Base-by-base conservation (phyloP, 2,329 filamentous ascomycete genomes). In the Leptographium flavum region DNA sequence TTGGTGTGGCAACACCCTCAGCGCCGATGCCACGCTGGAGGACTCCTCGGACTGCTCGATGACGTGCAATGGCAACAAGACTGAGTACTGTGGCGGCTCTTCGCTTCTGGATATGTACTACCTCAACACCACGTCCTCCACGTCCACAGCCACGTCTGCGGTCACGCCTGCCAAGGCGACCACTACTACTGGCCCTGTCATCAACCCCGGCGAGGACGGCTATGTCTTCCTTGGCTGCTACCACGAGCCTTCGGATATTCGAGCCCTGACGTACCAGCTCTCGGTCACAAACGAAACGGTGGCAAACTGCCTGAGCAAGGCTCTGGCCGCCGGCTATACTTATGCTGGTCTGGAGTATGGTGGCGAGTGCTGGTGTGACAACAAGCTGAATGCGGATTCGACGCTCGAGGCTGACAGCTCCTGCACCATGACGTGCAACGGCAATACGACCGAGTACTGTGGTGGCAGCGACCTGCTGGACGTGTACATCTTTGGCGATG, bases 331-430 rank as follows among this genome's bases (percentile, higher is more conserved):
- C 2, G 60, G 58, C 1, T 73, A 64, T 53, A 57, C 60, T 39
- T 71, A 68, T 51, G 73, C 65, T 59, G 71, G 65, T 3, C 67
- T 69, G 6, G 70, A 74, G 52, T 74, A 69, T 49, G 68, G 69
- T 10, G 60, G 67, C 25, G 70, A 74, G 55, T 49, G 47, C 23
- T 49, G 47, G 47, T 37, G 35, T 13, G 47, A 3, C 37, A 51
- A 55, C 25, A 21, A 45, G 4, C 37, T 61, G 22, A 49, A 39
- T 2, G 39, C 49, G 21, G 49, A 47, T 4, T 46, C 55, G 17
- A 49, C 51, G 11, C 43, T 50, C 22, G 50, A 51, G 6, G 37
- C 53, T 15, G 37, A 44, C 13, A 46, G 47, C 1, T 53, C 55
- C n/a, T 63, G 60, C 39, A 53, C 45, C 40, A 53, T 56, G 49